Conservation (phyloP, 805 yeast species). For the Wickerhamomyces strasburgensis region DNA sequence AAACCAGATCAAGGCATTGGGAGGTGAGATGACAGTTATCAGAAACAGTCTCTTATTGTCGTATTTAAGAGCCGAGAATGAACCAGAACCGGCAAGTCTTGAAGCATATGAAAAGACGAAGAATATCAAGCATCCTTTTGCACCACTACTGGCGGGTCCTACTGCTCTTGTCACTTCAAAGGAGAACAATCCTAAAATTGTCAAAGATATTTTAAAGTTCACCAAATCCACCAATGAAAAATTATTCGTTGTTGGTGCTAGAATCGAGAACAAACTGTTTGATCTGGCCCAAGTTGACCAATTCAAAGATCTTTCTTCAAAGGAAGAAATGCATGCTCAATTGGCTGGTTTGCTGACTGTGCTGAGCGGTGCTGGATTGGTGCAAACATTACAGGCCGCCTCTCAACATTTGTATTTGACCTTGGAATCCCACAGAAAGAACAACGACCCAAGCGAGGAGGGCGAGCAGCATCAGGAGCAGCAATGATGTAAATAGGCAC, state of each 20-base stretch:
- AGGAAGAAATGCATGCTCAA: slow-evolving; percentile 71
- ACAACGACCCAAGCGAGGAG: slow-evolving; percentile 27
- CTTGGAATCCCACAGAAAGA: slow-evolving; percentile 56
- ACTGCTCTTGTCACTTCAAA: slow-evolving; percentile 72
- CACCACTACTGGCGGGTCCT: slow-evolving; percentile 74
- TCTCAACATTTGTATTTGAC: slow-evolving; percentile 68
- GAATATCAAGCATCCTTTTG: slow-evolving; percentile 57
- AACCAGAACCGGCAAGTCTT: slow-evolving; percentile 67
- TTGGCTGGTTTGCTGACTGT: slow-evolving; percentile 79
- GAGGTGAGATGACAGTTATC: slow-evolving; percentile 65
- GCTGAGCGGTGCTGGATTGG: slow-evolving; percentile 86
- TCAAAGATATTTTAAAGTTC: slow-evolving; percentile 55
- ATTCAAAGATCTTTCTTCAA: slow-evolving; percentile 70
- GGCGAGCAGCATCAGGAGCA: slow-evolving; percentile 4
- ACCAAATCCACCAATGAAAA: slow-evolving; percentile 64
- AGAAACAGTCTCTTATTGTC: slow-evolving; percentile 69
- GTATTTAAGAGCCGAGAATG: slow-evolving; percentile 65
- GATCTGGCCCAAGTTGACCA: slow-evolving; percentile 47
- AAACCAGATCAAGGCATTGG: slow-evolving; percentile 54
- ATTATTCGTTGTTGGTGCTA: slow-evolving; percentile 81
- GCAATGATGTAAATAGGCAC: background rate
- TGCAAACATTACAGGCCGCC: slow-evolving; percentile 70
- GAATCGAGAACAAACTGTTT: slow-evolving; percentile 57
- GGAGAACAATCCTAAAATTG: slow-evolving; percentile 63
- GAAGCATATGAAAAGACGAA: slow-evolving; percentile 42